Evolutionary conservation across 2,329 filamentous ascomycete genomes (phyloP), one percentile per base, ranked within the genome.

Genomic region (Phialophora tarda): DNA sequence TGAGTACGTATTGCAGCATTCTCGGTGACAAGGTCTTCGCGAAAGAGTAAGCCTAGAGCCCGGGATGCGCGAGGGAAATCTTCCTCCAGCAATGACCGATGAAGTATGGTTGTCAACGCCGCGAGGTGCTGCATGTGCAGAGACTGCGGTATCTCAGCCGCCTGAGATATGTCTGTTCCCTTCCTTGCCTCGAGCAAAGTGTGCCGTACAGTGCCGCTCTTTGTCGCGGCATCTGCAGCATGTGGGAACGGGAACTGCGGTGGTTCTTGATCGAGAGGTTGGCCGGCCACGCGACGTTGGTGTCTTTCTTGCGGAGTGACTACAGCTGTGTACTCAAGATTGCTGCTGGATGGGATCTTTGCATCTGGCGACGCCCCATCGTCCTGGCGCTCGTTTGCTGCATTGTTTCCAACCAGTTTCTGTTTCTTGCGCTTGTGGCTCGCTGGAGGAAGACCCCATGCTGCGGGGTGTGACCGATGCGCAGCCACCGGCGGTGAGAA

Each of bases 31-130:
- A 88, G 80, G 58, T 84, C 85, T 55, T 87, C 84, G 57, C 89
- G 85, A 55, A 93, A 76, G 34, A 97, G 82, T 70, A 96, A 79
- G 0, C 87, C 89, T 83, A 92, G 94, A 0, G 91, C 90, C 66
- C 91, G 84, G 58, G 86, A 86, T 0, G 93, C 93, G 48, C 90
- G 88, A 1, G 82, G 71, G 66, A 92, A 89, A 73, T 96, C 90
- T 34, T 88, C 86, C 67, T 87, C 82, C 30, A 89, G 83, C 48
- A 97, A 83, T 73, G 89, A 91, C 41, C 86, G 86, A 76, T 95
- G 89, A 72, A 95, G 79, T 21, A 93, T 82, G 3, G 88, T 83
- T 1, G 88, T 88, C 64, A 97, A 79, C 11, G 89, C 85, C 63
- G 85, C 83, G 4, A 94, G 77, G 77, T 93, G 89, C 21, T 79